These are phyloP conservation scores for Schizonepeta tenuifolia DNA, from an alignment of 257 asterid genomes.

Conservation along the genomic window DNA sequence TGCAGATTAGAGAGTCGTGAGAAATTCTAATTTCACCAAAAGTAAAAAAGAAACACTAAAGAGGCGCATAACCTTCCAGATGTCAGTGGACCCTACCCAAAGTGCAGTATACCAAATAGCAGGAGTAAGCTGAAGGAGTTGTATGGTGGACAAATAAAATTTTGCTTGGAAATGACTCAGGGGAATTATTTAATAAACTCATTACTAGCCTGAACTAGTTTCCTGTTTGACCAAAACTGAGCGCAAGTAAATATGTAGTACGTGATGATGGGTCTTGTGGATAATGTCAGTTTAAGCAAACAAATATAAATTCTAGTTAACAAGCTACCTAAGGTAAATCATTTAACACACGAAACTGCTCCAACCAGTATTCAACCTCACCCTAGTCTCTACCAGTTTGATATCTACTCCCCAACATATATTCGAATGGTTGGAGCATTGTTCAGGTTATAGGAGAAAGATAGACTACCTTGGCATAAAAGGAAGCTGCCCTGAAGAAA, in stretches of 20 bases:
- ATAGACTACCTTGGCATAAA: slow-evolving; percentile 79
- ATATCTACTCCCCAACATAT: neutral
- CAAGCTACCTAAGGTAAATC: slow-evolving; percentile 21
- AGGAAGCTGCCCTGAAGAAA: slow-evolving; percentile 92
- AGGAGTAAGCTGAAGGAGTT: slow-evolving; percentile 22
- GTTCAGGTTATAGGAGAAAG: slow-evolving; percentile 25
- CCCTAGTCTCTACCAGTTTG: slow-evolving; percentile 21
- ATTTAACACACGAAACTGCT: slow-evolving; percentile 10
- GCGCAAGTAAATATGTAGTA: neutral
- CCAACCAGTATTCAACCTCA: slow-evolving; percentile 3
- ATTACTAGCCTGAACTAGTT: slow-evolving; percentile 11
- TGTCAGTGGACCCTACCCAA: slow-evolving; percentile 21
- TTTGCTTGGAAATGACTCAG: neutral
- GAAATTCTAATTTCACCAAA: slow-evolving; percentile 25
- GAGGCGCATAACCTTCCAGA: slow-evolving; percentile 21
- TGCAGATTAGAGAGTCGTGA: slow-evolving; percentile 40
- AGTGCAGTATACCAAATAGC: slow-evolving; percentile 24
- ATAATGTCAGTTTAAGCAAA: slow-evolving; percentile 19
- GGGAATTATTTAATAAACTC: slow-evolving; percentile 12
- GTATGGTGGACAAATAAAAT: slow-evolving; percentile 16
- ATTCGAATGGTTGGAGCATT: neutral
- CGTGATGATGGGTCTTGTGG: slow-evolving; percentile 14
- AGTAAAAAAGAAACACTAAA: slow-evolving; percentile 14
- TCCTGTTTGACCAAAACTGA: slow-evolving; percentile 12
- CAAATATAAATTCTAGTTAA: neutral